Evolutionary conservation across 2,329 filamentous ascomycete species (phyloP), one percentile per base, ranked within the genome.

Genomic region (Calonectria hongkongensis): DNA sequence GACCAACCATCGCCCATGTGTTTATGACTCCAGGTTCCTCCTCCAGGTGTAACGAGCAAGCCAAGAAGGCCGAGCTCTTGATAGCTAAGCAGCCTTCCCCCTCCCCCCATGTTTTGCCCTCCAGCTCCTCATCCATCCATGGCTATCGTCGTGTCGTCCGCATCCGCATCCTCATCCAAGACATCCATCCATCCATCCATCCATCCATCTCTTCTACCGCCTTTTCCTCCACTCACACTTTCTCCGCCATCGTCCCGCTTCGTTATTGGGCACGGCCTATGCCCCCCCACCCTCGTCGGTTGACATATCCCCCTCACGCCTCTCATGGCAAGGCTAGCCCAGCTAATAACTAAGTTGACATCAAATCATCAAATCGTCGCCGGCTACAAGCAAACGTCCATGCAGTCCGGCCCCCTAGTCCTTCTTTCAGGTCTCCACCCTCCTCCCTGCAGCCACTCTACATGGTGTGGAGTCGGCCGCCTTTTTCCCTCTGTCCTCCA

Each of bases 381-480:
- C 66, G 36, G 43, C 66, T 63, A 56, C 64, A 68, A 74, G 69
- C 62, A 72, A 74, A 75, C 72, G 72, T 68, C 72, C 67, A 74
- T 75, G 72, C 73, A 77, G 75, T 48, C 65, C 74, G 58, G 47
- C 64, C 54, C 47, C 36, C n/a, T 36, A 13, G 54, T 58, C 54
- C 70, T 47, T 54, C 33, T 60, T 60, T 63, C 72, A 68, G 71
- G 25, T 41, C 67, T 71, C 69, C 69, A 70, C 66, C 43, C 50
- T 64, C 63, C 72, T 74, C 68, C 75, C 76, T 79, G 78, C 78
- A 79, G 77, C 77, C 78, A 79, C 78, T 79, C 74, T 79, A 79
- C 70, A 51, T 68, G 70, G 64, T 66, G 66, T 66, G 71, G 71
- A 73, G 71, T 79, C 70, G 70, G 60, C 66, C 62, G 66, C 58